Conservation (phyloP, 2,329 filamentous ascomycete species). For the Dryadomyces sulphureus region DNA sequence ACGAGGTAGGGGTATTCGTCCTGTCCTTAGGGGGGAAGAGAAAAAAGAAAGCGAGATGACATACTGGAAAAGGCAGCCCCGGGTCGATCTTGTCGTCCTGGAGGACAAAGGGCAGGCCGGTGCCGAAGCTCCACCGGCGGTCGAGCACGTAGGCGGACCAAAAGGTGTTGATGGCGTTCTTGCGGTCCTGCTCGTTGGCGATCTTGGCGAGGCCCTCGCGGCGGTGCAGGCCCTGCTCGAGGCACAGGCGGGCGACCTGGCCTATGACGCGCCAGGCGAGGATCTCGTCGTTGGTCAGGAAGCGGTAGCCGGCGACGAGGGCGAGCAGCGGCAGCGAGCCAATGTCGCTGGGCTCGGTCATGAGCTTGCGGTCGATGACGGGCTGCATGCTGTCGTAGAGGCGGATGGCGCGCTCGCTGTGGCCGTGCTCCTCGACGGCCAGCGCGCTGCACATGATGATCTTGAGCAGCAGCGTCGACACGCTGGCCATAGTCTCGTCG, state of each 20-base stretch:
- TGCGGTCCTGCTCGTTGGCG: conserved; percentile 15
- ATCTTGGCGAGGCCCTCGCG: conserved; percentile 32
- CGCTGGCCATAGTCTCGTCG: conserved; percentile 27
- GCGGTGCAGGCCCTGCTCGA: conserved; percentile 33
- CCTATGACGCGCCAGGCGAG: conserved; percentile 81
- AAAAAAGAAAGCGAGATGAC: conserved; percentile 58
- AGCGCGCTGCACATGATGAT: conserved; percentile 68
- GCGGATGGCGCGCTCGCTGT: conserved; percentile 56
- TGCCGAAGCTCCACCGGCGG: conserved; percentile 36
- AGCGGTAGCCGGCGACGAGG: conserved; percentile 53
- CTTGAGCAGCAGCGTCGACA: conserved; percentile 50
- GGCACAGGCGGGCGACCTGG: conserved; percentile 45
- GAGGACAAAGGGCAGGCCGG: conserved; percentile 31
- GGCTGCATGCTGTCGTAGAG: conserved; percentile 66
- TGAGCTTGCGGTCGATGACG: conserved; percentile 50
- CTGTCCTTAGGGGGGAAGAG: conserved; percentile 28
- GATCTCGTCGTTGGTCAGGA: conserved; percentile 72
- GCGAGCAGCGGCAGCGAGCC: conserved; percentile 34
- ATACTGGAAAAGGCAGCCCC: conserved; percentile 50
- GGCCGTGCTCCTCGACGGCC: conserved; percentile 63
- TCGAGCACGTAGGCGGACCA: conserved; percentile 38
- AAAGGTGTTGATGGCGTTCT: conserved; percentile 24
- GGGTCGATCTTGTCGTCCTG: conserved; percentile 34
- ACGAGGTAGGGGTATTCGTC: conserved; percentile 55
- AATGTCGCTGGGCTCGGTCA: conserved; percentile 35